These are phyloP conservation scores for Panicum miliaceum DNA, from an alignment of 176 grass and related monocot species.

Conservation along the genomic window DNA sequence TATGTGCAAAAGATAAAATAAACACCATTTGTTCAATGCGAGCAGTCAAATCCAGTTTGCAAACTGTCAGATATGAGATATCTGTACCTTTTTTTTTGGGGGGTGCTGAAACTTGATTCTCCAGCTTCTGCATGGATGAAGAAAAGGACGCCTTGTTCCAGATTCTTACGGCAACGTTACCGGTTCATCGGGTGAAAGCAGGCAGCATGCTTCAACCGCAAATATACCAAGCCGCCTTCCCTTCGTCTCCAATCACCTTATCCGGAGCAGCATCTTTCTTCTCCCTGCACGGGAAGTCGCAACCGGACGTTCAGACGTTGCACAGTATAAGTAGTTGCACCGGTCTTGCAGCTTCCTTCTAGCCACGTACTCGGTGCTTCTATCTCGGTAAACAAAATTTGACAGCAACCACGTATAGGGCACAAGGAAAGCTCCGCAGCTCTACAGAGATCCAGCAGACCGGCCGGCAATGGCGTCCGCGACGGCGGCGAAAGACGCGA, in stretches of 20 bases:
- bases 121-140: conserved; percentile 14
- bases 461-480: conserved; percentile 17
- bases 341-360: neutral
- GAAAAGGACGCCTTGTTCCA: conserved; percentile 21
- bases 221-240: conserved; percentile 41
- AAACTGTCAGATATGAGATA: neutral
- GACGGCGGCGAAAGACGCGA: neutral
- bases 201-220: conserved; percentile 35
- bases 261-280: conserved; percentile 17
- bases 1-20: neutral
- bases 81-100: neutral
- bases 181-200: neutral
- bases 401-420: neutral
- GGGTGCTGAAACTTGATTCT: neutral
- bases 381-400: neutral
- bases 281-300: conserved; percentile 2
- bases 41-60: neutral
- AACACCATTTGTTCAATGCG: neutral
- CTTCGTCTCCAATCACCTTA: conserved; percentile 11
- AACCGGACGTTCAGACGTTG: conserved; percentile 7
- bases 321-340: conserved; percentile 30
- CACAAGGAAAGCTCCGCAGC: too few relatives aligned
- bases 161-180: conserved; percentile 11
- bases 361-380: neutral
- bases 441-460: neutral